Conservation (phyloP, 805 yeast species). For the Suhomyces kilbournensis region DNA sequence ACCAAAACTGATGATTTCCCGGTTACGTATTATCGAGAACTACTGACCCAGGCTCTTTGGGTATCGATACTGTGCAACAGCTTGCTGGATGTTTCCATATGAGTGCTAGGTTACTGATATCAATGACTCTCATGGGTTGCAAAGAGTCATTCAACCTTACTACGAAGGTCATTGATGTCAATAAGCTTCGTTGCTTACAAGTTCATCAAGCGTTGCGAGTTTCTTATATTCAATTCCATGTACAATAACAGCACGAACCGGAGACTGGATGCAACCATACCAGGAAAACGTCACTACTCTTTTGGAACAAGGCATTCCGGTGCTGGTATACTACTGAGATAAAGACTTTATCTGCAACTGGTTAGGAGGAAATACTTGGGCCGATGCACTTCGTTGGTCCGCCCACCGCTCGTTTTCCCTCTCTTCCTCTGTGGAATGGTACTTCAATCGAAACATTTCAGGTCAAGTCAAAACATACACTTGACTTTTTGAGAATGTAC, state of each 20-base stretch:
- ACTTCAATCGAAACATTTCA: slow-evolving; percentile 23
- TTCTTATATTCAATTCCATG: slow-evolving; percentile 16
- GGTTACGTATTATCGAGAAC: not conserved
- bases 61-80: slow-evolving; percentile 35
- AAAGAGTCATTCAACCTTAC: too few species aligned
- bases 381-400: slow-evolving; percentile 12
- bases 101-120: too few species aligned
- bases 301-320: slow-evolving; percentile 36
- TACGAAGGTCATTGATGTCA: too few species aligned
- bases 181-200: too few species aligned
- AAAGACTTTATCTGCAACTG: slow-evolving; percentile 36
- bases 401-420: slow-evolving; percentile 14
- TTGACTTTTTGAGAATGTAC: slow-evolving; percentile 81
- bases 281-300: slow-evolving; percentile 32
- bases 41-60: slow-evolving; percentile 20
- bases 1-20: not conserved
- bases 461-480: slow-evolving; percentile 74
- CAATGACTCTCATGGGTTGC: too few species aligned
- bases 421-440: slow-evolving; percentile 15
- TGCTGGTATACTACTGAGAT: slow-evolving; percentile 43
- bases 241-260: slow-evolving; percentile 10
- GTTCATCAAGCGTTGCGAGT: slow-evolving; percentile 58
- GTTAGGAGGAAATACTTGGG: slow-evolving; percentile 21
- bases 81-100: slow-evolving; percentile 40
- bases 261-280: not conserved